Evolutionary conservation across 2,329 filamentous ascomycete species (phyloP).

Genomic region (Hypocrella siamensis): DNA sequence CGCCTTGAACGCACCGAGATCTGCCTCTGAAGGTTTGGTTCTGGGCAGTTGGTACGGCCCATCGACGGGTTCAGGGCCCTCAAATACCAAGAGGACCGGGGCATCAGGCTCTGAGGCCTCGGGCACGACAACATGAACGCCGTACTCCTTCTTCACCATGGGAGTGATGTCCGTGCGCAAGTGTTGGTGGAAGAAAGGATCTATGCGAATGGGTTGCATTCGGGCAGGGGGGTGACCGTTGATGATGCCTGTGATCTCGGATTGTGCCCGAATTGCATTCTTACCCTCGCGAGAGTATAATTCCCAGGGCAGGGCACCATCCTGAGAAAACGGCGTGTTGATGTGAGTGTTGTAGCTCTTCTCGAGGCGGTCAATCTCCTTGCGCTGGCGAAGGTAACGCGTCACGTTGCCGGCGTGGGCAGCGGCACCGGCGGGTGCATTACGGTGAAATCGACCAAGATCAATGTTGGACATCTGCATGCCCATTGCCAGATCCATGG

Average conservation of each 20-base stretch:
- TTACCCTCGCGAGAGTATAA: conserved; percentile 78
- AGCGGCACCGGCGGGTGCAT: conserved; percentile 55
- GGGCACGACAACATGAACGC: conserved; percentile 60
- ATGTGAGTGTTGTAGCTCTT: conserved; percentile 72
- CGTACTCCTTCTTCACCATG: conserved; percentile 49
- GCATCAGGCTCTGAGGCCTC: conserved; percentile 41
- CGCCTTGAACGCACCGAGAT: conserved; percentile 37
- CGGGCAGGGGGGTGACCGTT: conserved; percentile 59
- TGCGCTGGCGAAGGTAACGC: conserved; percentile 69
- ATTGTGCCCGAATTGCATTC: conserved; percentile 61
- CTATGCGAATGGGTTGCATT: conserved; percentile 50
- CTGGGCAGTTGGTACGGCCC: conserved; percentile 39
- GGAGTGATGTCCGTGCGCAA: conserved; percentile 48
- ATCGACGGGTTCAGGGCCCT: conserved; percentile 39
- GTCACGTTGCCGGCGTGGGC: conserved; percentile 75
- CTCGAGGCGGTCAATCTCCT: conserved; percentile 72
- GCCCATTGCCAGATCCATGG: conserved; percentile 74
- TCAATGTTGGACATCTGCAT: conserved; percentile 80
- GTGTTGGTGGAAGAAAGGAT: conserved; percentile 67
- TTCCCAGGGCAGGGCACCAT: conserved; percentile 67
- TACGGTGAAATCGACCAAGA: conserved; percentile 62
- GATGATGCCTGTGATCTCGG: conserved; percentile 60
- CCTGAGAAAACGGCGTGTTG: conserved; percentile 55
- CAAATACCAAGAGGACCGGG: conserved; percentile 59
- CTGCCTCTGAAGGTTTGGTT: conserved; percentile 31